Conservation (phyloP, 202 grass and related monocot genomes). For the Setaria viridis region DNA sequence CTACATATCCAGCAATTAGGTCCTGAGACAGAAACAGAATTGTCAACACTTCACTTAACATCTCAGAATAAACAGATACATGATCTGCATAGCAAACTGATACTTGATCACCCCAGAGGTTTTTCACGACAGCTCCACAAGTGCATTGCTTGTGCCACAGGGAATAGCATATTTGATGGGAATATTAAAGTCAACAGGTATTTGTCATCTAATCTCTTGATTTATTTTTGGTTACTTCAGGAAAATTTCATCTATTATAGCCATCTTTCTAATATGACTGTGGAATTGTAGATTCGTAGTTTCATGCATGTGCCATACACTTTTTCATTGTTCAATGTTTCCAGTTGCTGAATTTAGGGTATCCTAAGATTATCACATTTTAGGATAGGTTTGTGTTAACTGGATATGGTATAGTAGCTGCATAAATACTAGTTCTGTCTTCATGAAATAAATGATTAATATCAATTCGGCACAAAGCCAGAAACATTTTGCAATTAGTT, state of each 20-base stretch:
- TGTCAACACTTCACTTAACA: constrained; percentile 80
- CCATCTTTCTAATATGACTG: not conserved
- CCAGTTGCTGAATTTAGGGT: not conserved
- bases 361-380: not conserved
- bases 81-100: constrained; percentile 93
- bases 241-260: not conserved
- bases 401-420: not conserved
- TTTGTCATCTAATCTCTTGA: not conserved
- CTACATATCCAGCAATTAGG: constrained; percentile 89
- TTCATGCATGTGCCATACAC: constrained; percentile 3
- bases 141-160: constrained; percentile 78
- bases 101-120: constrained; percentile 85
- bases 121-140: constrained; percentile 87
- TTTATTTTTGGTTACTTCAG: not conserved
- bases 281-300: not conserved
- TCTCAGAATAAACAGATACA: constrained; percentile 88
- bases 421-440: not conserved
- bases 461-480: not conserved
- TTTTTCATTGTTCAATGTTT: not conserved
- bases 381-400: not conserved
- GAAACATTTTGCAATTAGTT: not conserved
- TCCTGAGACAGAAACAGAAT: constrained; percentile 76
- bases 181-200: constrained; percentile 98
- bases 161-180: constrained; percentile 90
- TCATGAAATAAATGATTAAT: not conserved